Conservation (phyloP, 768 basidiomycete genomes). For the Lactarius sp. region DNA sequence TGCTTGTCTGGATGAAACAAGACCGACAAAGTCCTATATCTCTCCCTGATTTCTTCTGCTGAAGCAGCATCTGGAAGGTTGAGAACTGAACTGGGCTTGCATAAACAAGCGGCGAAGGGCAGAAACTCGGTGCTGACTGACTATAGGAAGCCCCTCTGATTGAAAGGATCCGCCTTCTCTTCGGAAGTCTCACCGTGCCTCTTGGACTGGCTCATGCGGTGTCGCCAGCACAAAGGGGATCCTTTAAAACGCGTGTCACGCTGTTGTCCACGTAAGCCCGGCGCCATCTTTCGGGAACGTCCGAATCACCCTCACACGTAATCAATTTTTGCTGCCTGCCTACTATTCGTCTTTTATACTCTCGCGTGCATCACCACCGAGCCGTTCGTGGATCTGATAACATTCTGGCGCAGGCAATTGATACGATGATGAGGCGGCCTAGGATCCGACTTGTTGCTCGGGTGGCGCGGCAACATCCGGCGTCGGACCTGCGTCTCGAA, state of each 20-base stretch:
- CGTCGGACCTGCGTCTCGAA: background rate
- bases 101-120: background rate
- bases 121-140: slow-evolving; percentile 5
- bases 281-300: slow-evolving; percentile 15
- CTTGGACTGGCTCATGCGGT: slow-evolving; percentile 20
- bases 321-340: background rate
- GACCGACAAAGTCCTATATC: slow-evolving; percentile 66
- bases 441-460: background rate
- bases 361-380: background rate
- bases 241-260: too few relatives aligned
- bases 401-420: background rate
- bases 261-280: background rate
- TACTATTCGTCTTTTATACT: background rate
- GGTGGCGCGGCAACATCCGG: background rate
- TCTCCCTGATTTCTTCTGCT: slow-evolving; percentile 65
- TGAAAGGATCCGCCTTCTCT: slow-evolving; percentile 15
- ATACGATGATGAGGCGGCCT: background rate
- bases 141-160: slow-evolving; percentile 25
- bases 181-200: slow-evolving; percentile 7
- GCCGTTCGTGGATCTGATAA: background rate
- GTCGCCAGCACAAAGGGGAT: background rate
- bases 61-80: slow-evolving; percentile 64
- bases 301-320: background rate
- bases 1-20: slow-evolving; percentile 87
- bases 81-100: slow-evolving; percentile 50